These are phyloP conservation scores for Eimeria maxima DNA, from an alignment of 169 alveolate genomes.

Conservation along the genomic window DNA sequence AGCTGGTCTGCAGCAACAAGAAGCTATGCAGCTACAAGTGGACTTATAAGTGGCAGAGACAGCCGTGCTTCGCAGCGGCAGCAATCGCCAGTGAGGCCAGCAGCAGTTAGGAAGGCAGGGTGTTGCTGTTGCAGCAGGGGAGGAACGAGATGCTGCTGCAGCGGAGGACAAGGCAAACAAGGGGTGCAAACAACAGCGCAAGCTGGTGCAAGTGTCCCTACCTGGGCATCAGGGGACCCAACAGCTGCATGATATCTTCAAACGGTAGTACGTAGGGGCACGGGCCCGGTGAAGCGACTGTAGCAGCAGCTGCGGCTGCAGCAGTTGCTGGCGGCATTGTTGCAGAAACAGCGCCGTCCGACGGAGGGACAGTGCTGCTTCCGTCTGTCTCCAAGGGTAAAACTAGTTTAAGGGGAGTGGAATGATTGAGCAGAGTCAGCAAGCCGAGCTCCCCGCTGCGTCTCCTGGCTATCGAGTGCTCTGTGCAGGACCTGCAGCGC, in stretches of 20 bases:
- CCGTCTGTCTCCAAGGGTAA: background rate
- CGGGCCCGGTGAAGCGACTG: background rate
- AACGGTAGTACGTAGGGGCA: slow-evolving; percentile 30
- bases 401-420: slow-evolving; percentile 7
- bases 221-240: slow-evolving; percentile 27
- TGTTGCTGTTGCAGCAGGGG: background rate
- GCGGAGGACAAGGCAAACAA: background rate
- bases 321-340: background rate
- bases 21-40: background rate
- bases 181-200: background rate
- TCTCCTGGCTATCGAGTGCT: background rate
- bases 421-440: slow-evolving; percentile 18
- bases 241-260: slow-evolving; percentile 3
- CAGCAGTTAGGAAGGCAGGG: background rate
- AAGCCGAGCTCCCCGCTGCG: slow-evolving; percentile 42
- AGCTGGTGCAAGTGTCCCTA: background rate
- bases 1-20: slow-evolving; percentile 1
- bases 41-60: background rate
- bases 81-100: background rate
- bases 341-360: background rate
- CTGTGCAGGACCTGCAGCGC: slow-evolving; percentile 16
- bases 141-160: background rate
- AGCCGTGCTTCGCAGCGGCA: slow-evolving; percentile 15
- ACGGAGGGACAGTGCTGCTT: background rate
- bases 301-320: background rate